Conservation (phyloP, 2,329 filamentous ascomycete genomes). For the Monilinia laxa region DNA sequence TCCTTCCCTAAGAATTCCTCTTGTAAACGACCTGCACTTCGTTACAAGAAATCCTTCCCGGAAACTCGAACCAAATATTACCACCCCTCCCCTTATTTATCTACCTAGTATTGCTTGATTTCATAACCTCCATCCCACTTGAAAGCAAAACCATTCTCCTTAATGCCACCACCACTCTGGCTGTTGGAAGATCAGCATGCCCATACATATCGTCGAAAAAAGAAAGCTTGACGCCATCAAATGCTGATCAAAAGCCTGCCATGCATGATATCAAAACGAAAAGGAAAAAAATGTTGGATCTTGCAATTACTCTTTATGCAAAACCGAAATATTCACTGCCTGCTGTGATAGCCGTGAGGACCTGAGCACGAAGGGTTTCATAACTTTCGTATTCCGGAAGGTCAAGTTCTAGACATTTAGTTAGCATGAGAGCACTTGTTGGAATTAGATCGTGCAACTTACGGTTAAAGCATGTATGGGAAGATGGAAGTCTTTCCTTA, state of each 20-base stretch:
- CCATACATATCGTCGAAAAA: constrained; percentile 31
- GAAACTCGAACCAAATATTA: constrained; percentile 12
- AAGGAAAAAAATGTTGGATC: constrained; percentile 28
- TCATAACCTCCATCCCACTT: constrained; percentile 11
- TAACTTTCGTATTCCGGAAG: constrained; percentile 98
- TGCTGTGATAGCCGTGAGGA: constrained; percentile 95
- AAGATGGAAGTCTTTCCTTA: constrained; percentile 92
- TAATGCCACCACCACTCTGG: constrained; percentile 2
- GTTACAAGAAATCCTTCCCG: constrained; percentile 26
- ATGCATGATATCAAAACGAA: constrained; percentile 35
- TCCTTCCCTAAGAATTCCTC: constrained; percentile 10
- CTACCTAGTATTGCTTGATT: constrained; percentile 2
- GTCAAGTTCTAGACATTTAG: constrained; percentile 72
- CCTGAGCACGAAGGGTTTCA: constrained; percentile 79
- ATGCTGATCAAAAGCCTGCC: constrained; percentile 40
- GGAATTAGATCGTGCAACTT: constrained; percentile 49
- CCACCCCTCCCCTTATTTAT: constrained; percentile 2
- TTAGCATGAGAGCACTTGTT: constrained; percentile 31
- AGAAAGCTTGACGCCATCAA: constrained; percentile 36
- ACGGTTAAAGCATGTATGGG: constrained; percentile 99
- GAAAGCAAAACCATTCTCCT: constrained; percentile 19
- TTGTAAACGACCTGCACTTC: constrained; percentile 43
- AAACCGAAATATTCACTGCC: constrained; percentile 98
- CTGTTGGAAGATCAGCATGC: constrained; percentile 25
- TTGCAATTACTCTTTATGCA: constrained; percentile 56